Evolutionary conservation across 1,284 basidiomycete species (phyloP).

Genomic region (Cutaneotrichosporon cavernicola): DNA sequence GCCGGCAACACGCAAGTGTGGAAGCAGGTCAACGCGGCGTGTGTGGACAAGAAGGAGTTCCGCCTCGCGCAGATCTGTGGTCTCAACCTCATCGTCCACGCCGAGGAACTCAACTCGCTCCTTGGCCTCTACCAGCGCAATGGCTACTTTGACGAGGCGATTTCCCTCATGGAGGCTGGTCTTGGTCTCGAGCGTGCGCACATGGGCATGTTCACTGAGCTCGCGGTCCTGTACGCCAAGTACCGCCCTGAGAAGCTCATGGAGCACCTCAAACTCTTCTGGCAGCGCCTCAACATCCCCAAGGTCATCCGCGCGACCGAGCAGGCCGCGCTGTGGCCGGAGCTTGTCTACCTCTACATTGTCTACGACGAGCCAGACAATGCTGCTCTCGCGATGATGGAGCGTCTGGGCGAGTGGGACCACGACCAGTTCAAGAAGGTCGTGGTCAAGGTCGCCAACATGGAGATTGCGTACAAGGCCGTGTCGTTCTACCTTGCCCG

Average conservation of each 20-base stretch:
- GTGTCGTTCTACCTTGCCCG: constrained; percentile 73
- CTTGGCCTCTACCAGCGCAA: constrained; percentile 84
- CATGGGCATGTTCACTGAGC: constrained; percentile 69
- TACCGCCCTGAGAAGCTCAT: constrained; percentile 94
- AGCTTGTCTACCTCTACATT: constrained; percentile 96
- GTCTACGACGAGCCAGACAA: constrained; percentile 67
- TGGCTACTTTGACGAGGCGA: constrained; percentile 93
- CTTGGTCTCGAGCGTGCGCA: constrained; percentile 94
- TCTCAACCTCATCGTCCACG: constrained; percentile 77
- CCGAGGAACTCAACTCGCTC: constrained; percentile 81
- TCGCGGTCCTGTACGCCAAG: constrained; percentile 93
- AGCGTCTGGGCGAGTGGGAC: constrained; percentile 95
- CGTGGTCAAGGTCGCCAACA: constrained; percentile 90
- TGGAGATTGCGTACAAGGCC: constrained; percentile 76
- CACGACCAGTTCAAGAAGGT: constrained; percentile 94
- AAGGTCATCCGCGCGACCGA: constrained; percentile 92
- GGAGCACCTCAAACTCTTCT: constrained; percentile 98
- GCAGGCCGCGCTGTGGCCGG: constrained; percentile 98
- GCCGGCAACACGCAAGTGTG: constrained; percentile 99
- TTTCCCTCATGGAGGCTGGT: constrained; percentile 87
- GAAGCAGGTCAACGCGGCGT: constrained; percentile 99
- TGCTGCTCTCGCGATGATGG: constrained; percentile 58
- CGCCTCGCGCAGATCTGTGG: constrained; percentile 97
- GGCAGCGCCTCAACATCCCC: constrained; percentile 79
- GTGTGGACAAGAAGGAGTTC: constrained; percentile 96